Conservation (phyloP, 2,329 filamentous ascomycete genomes). For the Aspergillus tamarii region DNA sequence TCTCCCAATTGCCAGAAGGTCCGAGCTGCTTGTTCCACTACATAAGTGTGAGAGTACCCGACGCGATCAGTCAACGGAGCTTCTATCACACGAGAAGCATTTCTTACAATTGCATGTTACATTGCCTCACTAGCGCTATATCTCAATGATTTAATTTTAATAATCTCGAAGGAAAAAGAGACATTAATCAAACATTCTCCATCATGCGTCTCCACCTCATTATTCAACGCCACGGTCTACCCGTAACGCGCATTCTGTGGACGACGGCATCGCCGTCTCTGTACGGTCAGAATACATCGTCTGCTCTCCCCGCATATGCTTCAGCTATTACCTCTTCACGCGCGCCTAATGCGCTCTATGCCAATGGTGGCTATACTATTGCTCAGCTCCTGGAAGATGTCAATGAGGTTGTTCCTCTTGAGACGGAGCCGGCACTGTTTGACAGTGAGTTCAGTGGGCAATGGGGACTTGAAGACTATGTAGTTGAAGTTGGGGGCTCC, state of each 20-base stretch:
- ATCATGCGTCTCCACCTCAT: constrained; percentile 72
- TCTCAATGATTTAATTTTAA: not conserved
- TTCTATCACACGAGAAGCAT: not conserved
- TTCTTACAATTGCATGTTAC: not conserved
- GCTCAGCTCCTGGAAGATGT: constrained; percentile 76
- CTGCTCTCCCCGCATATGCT: constrained; percentile 29
- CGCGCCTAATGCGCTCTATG: constrained; percentile 39
- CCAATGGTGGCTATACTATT: constrained; percentile 66
- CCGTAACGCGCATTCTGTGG: constrained; percentile 74
- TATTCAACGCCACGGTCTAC: constrained; percentile 73
- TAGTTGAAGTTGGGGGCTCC: constrained; percentile 78
- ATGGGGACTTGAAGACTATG: constrained; percentile 90
- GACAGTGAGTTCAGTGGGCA: constrained; percentile 48
- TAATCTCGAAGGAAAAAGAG: not conserved
- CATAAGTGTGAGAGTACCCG: not conserved
- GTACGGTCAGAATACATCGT: constrained; percentile 32
- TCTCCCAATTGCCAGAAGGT: not conserved
- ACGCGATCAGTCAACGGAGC: not conserved
- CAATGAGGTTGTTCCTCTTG: constrained; percentile 79
- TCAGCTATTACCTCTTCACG: constrained; percentile 39
- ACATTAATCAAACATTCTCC: not conserved
- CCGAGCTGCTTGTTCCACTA: not conserved
- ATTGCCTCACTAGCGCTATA: not conserved
- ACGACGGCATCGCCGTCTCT: constrained; percentile 56
- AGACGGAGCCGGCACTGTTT: constrained; percentile 56